A percentile compares a stretch with the other conserved stretches of the same genome.
phyloP scores from a whole-genome alignment of 768 basidiomycete species.

The Galerina marginata region DNA sequence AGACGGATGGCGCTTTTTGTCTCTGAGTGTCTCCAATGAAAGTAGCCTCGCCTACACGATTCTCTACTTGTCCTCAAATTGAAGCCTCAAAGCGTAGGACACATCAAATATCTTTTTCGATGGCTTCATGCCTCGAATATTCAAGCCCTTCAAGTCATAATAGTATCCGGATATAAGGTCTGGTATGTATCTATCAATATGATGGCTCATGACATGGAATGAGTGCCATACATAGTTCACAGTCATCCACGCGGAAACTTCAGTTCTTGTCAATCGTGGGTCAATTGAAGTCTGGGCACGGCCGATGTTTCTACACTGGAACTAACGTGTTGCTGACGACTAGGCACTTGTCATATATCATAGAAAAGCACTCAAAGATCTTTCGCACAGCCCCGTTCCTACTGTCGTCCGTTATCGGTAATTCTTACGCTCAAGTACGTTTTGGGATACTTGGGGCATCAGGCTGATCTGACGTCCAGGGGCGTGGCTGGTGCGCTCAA shows the following conservation, averaged over 20 bases:
- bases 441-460: constrained; percentile 13
- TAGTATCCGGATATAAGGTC: background rate
- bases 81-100: too few species aligned
- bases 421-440: constrained; percentile 3
- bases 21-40: too few species aligned
- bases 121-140: too few species aligned
- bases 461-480: constrained; percentile 13
- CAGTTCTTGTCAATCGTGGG: background rate
- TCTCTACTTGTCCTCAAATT: too few species aligned
- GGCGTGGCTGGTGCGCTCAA: constrained; percentile 16
- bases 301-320: background rate
- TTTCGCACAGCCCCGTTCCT: constrained; percentile 8
- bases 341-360: background rate
- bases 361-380: background rate
- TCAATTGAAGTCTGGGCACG: background rate
- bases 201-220: constrained; percentile 1
- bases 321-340: background rate
- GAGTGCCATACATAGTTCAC: background rate
- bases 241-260: background rate
- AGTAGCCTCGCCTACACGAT: too few species aligned
- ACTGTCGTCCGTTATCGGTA: constrained; percentile 12
- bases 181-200: background rate
- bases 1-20: too few species aligned
- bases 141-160: too few species aligned
- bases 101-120: too few species aligned